A percentile compares a stretch with the other conserved stretches of the same genome.
phyloP scores from a whole-genome alignment of 176 grass and related monocot species.

The Bothriochloa decipiens region DNA sequence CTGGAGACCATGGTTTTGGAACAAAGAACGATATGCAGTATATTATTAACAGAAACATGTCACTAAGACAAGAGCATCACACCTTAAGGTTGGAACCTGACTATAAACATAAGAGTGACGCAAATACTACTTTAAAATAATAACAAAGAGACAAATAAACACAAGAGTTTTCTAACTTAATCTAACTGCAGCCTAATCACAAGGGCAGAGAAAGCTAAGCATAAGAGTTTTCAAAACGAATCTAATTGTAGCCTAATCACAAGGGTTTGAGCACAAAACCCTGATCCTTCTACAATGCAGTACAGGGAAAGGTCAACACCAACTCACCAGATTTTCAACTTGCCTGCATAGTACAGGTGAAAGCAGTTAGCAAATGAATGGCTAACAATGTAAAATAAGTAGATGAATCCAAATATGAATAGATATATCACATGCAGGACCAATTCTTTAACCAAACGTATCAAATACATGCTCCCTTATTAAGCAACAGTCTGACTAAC shows the following conservation, averaged over 20 bases:
- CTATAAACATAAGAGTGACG: neutral
- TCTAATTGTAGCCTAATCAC: neutral
- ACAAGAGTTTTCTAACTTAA: neutral
- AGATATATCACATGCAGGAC: neutral
- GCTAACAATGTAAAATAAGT: neutral
- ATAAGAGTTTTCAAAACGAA: neutral
- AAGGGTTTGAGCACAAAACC: neutral
- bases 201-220: neutral
- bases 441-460: constrained; percentile 6
- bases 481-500: neutral
- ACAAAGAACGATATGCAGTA: constrained; percentile 29
- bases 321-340: neutral
- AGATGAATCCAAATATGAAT: neutral
- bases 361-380: neutral
- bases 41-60: constrained; percentile 49
- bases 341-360: neutral
- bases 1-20: constrained; percentile 5
- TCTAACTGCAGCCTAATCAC: neutral
- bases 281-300: neutral
- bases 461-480: constrained; percentile 13
- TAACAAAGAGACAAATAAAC: neutral
- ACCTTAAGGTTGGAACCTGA: constrained; percentile 6
- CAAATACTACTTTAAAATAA: neutral
- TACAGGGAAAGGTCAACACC: neutral
- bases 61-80: constrained; percentile 4